Evolutionary conservation across 805 yeast genomes (phyloP).

Genomic region (Teunomyces pallodes): DNA sequence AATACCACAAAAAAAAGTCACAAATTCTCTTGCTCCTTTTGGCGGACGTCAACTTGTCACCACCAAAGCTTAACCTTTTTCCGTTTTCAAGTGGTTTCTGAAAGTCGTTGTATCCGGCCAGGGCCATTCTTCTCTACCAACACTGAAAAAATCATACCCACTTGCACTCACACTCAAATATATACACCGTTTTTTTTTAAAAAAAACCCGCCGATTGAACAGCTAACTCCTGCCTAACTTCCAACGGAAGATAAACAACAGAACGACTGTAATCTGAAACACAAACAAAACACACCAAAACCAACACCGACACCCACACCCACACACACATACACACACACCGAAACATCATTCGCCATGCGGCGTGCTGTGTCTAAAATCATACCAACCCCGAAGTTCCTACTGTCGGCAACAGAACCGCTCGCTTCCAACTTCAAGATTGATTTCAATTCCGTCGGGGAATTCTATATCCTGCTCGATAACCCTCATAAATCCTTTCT

Average conservation of each 20-base stretch:
- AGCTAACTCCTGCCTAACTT: too few species aligned
- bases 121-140: too few species aligned
- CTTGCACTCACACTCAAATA: too few species aligned
- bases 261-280: not conserved
- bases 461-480: slow-evolving; percentile 67
- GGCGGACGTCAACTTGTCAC: not conserved
- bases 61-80: not conserved
- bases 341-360: slow-evolving; percentile 27
- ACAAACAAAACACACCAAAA: not conserved
- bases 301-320: not conserved
- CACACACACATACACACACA: not conserved
- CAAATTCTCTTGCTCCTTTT: not conserved
- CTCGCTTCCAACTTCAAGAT: slow-evolving; percentile 22
- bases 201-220: too few species aligned
- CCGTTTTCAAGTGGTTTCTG: not conserved
- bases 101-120: not conserved
- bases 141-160: too few species aligned
- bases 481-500: slow-evolving; percentile 73
- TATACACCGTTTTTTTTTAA: too few species aligned
- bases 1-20: not conserved
- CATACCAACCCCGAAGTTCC: slow-evolving; percentile 23
- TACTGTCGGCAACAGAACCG: slow-evolving; percentile 4
- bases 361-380: slow-evolving; percentile 52
- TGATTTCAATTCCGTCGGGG: slow-evolving; percentile 48
- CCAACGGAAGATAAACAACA: too few species aligned